Conservation (phyloP, 495 filamentous ascomycete species). For the Trichoderma virens region DNA sequence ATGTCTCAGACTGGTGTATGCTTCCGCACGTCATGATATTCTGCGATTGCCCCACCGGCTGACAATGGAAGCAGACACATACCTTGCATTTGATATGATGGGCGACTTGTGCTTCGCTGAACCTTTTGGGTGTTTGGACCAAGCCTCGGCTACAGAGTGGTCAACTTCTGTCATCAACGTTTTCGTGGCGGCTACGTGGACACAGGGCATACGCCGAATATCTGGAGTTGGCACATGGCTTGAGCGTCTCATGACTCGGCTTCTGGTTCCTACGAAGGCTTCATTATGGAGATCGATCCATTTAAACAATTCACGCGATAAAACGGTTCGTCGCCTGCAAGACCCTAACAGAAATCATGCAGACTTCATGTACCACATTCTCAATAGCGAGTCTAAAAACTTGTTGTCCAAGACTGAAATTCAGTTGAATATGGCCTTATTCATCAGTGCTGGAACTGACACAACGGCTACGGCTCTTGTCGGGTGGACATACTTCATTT, state of each 20-base stretch:
- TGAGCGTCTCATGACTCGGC: conserved; percentile 12
- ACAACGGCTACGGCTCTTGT: conserved; percentile 17
- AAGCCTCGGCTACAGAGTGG: conserved; percentile 19
- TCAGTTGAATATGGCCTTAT: conserved; percentile 20
- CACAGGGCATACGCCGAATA: conserved; percentile 20
- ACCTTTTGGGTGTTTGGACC: conserved; percentile 48
- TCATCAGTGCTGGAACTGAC: conserved; percentile 20
- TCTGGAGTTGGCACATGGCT: conserved; percentile 19
- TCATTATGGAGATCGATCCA: conserved; percentile 14
- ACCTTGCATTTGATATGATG: conserved; percentile 53
- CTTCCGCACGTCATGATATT: neutral
- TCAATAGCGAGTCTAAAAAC: conserved; percentile 18
- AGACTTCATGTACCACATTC: conserved; percentile 22
- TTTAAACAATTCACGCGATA: conserved; percentile 16
- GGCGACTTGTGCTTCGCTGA: conserved; percentile 52
- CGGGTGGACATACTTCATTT: conserved; percentile 15
- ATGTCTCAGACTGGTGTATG: conserved; percentile 39
- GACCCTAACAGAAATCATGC: conserved; percentile 16
- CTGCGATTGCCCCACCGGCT: neutral
- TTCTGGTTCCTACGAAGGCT: conserved; percentile 14
- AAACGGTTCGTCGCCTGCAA: conserved; percentile 14
- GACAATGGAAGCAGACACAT: conserved; percentile 22
- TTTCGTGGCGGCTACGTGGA: conserved; percentile 13
- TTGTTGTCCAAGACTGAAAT: conserved; percentile 17
- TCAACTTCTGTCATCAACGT: conserved; percentile 15